Evolutionary conservation across 148 eudicot genomes (phyloP).

Genomic region (Diospyros kaki): DNA sequence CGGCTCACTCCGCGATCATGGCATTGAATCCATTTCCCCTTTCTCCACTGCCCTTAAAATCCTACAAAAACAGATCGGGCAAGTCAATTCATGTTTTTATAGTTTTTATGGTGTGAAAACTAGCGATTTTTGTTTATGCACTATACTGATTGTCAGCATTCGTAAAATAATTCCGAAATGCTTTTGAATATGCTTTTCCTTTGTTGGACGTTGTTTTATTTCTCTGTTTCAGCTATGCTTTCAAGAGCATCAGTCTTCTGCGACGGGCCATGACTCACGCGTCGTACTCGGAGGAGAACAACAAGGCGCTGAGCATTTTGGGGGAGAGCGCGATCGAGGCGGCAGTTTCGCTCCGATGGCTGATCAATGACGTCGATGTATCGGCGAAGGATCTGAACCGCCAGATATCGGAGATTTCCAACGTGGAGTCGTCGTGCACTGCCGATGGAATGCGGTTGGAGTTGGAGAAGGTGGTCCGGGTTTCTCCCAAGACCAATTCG

Average conservation of each 20-base stretch:
- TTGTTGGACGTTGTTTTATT: background rate
- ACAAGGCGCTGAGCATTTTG: slow-evolving; percentile 64
- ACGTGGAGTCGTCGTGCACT: slow-evolving; percentile 62
- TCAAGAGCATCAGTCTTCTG: slow-evolving; percentile 39
- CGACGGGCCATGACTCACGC: slow-evolving; percentile 90
- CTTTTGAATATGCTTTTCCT: background rate
- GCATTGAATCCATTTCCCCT: slow-evolving; percentile 24
- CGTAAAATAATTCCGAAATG: background rate
- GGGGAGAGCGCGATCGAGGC: slow-evolving; percentile 65
- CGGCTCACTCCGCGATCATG: background rate
- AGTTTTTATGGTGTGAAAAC: background rate
- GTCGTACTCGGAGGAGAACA: slow-evolving; percentile 83
- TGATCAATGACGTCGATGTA: slow-evolving; percentile 45
- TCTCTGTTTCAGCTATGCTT: slow-evolving; percentile 44
- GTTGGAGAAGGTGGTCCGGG: slow-evolving; percentile 62
- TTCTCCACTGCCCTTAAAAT: slow-evolving; percentile 50
- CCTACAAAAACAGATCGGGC: slow-evolving; percentile 62
- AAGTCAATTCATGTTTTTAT: slow-evolving; percentile 3
- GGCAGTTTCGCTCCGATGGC: slow-evolving; percentile 36
- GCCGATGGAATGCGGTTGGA: slow-evolving; percentile 54
- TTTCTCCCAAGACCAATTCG: slow-evolving; percentile 60
- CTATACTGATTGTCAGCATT: background rate
- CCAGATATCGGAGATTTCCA: slow-evolving; percentile 40
- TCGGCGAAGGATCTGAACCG: slow-evolving; percentile 56
- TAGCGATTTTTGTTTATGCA: too few relatives aligned